Evolutionary conservation across 176 grass and related monocot species (phyloP).

Genomic region (Puya raimondii): DNA sequence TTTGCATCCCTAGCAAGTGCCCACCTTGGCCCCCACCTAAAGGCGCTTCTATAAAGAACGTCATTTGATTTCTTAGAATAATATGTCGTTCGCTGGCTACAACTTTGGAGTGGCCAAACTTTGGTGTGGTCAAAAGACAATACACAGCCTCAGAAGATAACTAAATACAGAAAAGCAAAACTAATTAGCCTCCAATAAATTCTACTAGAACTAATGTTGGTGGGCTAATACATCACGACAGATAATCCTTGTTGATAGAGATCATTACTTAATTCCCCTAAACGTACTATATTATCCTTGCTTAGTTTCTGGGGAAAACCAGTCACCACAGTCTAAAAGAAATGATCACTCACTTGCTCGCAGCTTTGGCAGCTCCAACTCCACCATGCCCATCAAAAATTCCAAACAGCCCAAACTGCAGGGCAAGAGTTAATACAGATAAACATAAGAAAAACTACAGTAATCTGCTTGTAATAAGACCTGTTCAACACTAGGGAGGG

Average conservation of each 20-base stretch:
- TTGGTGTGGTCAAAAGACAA: not conserved
- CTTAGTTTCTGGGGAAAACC: too few relatives aligned
- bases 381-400: conserved; percentile 92
- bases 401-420: conserved; percentile 75
- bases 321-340: too few relatives aligned
- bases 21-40: too few relatives aligned
- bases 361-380: conserved; percentile 62
- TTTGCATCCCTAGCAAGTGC: too few relatives aligned
- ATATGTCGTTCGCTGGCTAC: not conserved
- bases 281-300: too few relatives aligned
- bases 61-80: conserved; percentile 1
- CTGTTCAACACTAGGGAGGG: conserved; percentile 50
- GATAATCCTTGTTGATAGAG: too few relatives aligned
- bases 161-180: not conserved
- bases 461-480: conserved; percentile 18
- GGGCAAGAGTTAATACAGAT: conserved; percentile 12
- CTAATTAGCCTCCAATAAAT: not conserved
- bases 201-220: too few relatives aligned
- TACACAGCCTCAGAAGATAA: not conserved
- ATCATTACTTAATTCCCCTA: too few relatives aligned
- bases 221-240: too few relatives aligned
- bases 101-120: not conserved
- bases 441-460: conserved; percentile 1
- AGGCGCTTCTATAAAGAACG: too few relatives aligned
- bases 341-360: conserved; percentile 46